phyloP scores from a whole-genome alignment of 78 protist genomes.

The Dictyostelium purpureum region DNA sequence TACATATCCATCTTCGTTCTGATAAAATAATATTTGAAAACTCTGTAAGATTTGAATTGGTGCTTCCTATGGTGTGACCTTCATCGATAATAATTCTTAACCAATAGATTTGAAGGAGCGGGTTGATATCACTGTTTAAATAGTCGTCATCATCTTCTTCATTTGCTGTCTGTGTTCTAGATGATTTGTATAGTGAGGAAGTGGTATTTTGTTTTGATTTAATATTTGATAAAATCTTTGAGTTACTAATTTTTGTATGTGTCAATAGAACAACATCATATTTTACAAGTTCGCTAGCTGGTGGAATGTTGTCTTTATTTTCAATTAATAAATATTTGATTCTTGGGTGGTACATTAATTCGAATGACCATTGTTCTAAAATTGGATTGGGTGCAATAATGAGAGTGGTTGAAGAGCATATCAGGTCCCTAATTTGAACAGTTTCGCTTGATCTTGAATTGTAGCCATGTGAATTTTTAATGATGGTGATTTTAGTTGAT shows the following conservation, averaged over 20 bases:
- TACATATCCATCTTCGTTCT: slow-evolving; percentile 23
- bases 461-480: not conserved
- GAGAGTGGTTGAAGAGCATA: slow-evolving; percentile 15
- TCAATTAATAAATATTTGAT: not conserved
- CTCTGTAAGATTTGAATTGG: not conserved
- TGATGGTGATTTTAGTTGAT: not conserved
- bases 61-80: slow-evolving; percentile 48
- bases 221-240: not conserved
- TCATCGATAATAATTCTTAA: slow-evolving; percentile 53
- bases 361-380: slow-evolving; percentile 34
- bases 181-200: too few species aligned
- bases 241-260: slow-evolving; percentile 5
- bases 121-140: not conserved
- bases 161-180: too few species aligned
- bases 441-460: not conserved
- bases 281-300: not conserved
- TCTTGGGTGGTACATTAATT: not conserved
- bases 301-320: not conserved
- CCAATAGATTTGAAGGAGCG: slow-evolving; percentile 21
- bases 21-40: not conserved
- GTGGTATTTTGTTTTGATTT: too few species aligned
- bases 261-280: slow-evolving; percentile 38
- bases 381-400: slow-evolving; percentile 39
- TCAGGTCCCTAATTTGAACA: not conserved
- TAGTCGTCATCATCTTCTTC: not conserved